Evolutionary conservation across 2,329 filamentous ascomycete genomes (phyloP).

Genomic region (Pyricularia sp.): DNA sequence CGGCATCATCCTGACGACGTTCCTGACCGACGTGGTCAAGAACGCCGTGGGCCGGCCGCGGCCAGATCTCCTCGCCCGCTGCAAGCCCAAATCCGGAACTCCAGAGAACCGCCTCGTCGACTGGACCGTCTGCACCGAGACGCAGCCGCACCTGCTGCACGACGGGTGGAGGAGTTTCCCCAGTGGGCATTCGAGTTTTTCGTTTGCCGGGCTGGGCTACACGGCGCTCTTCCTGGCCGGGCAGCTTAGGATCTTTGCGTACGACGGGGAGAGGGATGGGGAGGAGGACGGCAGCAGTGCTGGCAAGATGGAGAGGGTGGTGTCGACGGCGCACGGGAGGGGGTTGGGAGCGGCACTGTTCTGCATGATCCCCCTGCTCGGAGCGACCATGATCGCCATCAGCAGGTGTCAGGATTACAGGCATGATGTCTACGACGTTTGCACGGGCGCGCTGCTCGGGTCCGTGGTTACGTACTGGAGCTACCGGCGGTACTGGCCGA

Average conservation of each 20-base stretch:
- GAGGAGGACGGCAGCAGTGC: slow-evolving; percentile 18
- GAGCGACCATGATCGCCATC: slow-evolving; percentile 54
- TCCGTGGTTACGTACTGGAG: slow-evolving; percentile 50
- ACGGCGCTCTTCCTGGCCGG: slow-evolving; percentile 57
- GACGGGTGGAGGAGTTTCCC: slow-evolving; percentile 80
- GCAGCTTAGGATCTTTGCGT: slow-evolving; percentile 44
- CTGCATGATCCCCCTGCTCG: slow-evolving; percentile 45
- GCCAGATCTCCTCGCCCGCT: slow-evolving; percentile 53
- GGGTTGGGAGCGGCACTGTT: slow-evolving; percentile 44
- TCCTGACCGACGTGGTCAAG: slow-evolving; percentile 85
- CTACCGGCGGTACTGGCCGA: slow-evolving; percentile 52
- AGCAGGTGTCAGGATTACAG: slow-evolving; percentile 58
- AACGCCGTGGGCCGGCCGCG: slow-evolving; percentile 64
- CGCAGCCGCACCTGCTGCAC: slow-evolving; percentile 54
- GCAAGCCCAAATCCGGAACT: slow-evolving; percentile 49
- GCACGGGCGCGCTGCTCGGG: slow-evolving; percentile 46
- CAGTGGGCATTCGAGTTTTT: slow-evolving; percentile 66
- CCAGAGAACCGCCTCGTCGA: slow-evolving; percentile 41
- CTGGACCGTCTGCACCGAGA: slow-evolving; percentile 60
- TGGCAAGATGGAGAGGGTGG: background rate
- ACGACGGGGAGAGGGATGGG: background rate
- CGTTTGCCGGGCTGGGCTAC: slow-evolving; percentile 68
- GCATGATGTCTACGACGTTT: slow-evolving; percentile 59
- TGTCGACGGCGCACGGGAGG: slow-evolving; percentile 12
- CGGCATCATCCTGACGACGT: slow-evolving; percentile 60